Evolutionary conservation across 2,329 filamentous ascomycete genomes (phyloP), one percentile per base, ranked within the genome.

Genomic region (Pseudogymnoascus sp.): DNA sequence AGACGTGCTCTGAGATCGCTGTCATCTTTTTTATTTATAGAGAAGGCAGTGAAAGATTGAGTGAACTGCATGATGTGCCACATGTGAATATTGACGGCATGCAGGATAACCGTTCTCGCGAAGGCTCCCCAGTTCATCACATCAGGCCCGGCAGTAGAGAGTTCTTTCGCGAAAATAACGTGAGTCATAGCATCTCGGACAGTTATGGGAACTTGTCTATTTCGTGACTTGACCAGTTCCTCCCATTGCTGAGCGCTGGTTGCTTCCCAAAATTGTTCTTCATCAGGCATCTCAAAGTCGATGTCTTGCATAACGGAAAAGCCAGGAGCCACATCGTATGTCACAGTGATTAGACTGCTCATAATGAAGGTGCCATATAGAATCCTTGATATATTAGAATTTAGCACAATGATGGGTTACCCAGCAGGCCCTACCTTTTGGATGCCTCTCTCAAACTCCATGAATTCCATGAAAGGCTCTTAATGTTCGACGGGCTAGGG

Each of bases 51-150:
- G 56, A 72, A 70, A 21, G 68, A 67, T 35, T 74, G 70, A 2
- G 70, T 70, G 21, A 70, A 70, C 62, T 75, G 72, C 10, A 72
- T 70, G 4, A 72, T 64, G 63, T 71, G 69, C 70, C 72, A 75
- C 65, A 75, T 71, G 59, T 75, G 70, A 50, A 74, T 70, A 59
- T 72, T 73, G 18, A 75, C 70, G 8, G 73, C 73, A 63, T 75
- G 73, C 67, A 73, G 74, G 23, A 74, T 65, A 12, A 73, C 69
- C 12, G 70, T 70, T 56, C 70, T 70, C 6, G 71, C 70, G 42
- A 74, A 71, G 3, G 70, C 67, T 10, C 71, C 69, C 63, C 63
- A 64, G 38, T 63, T 33, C 25, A 28, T 31, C 33, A 23, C 23
- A 21, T 59, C 33, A 28, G 23, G 8, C 8, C 23, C n/a, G 8